Evolutionary conservation across 164 flowering plant genomes (phyloP).

Genomic region (Nymphaea thermarum): DNA sequence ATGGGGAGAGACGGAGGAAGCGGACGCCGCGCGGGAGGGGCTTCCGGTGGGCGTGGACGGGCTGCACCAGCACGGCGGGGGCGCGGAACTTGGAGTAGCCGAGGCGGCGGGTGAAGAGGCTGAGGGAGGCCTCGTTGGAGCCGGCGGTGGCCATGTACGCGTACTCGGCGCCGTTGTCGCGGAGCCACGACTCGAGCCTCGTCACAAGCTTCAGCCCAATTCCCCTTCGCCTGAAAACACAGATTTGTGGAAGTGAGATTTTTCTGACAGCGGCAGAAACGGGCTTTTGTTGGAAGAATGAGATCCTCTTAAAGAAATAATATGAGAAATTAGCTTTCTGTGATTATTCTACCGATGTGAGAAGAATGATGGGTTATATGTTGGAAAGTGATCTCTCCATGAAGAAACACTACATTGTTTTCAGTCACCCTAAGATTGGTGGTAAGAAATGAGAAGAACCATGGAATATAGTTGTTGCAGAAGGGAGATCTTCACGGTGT

Average conservation of each 20-base stretch:
- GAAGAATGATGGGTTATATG: too few species aligned
- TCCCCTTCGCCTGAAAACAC: conserved; percentile 62
- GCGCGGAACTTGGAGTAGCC: conserved; percentile 85
- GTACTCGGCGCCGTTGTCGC: conserved; percentile 75
- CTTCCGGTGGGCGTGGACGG: conserved; percentile 77
- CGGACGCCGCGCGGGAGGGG: conserved; percentile 23
- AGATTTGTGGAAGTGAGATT: too few species aligned
- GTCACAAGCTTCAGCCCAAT: conserved; percentile 59
- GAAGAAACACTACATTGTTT: not conserved
- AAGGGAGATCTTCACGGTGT: too few species aligned
- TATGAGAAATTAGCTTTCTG: too few species aligned
- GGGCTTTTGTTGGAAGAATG: too few species aligned
- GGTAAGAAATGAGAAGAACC: too few species aligned
- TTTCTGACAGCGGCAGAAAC: too few species aligned
- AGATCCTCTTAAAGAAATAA: too few species aligned
- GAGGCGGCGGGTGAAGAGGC: conserved; percentile 67
- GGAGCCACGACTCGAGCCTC: conserved; percentile 67
- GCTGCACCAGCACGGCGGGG: conserved; percentile 77
- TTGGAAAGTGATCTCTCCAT: not conserved
- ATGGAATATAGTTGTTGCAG: too few species aligned
- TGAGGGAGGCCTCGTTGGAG: conserved; percentile 71
- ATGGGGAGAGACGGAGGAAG: conserved; percentile 34
- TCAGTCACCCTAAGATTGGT: too few species aligned
- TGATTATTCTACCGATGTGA: too few species aligned
- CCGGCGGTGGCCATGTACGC: conserved; percentile 87